These are phyloP conservation scores for Sugiyamaella grinbergsii DNA, from an alignment of 1,139 yeast species.

Conservation along the genomic window DNA sequence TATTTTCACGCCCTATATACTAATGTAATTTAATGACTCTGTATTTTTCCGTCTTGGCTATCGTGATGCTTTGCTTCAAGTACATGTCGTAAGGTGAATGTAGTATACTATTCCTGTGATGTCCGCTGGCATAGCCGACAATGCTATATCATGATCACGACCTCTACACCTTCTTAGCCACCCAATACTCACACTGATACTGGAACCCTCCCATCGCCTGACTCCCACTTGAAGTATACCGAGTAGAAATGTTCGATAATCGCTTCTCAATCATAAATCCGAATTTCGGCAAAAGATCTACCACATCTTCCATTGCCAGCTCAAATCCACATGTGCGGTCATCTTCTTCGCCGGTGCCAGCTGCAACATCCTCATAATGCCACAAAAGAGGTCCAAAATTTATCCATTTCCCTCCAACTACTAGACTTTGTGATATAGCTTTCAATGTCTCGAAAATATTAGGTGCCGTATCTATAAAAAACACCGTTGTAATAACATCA, in stretches of 20 bases:
- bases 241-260: slow-evolving; percentile 50
- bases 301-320: slow-evolving; percentile 60
- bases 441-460: slow-evolving; percentile 70
- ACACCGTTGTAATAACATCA: slow-evolving; percentile 67
- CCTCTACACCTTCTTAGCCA: slow-evolving; percentile 46
- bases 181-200: slow-evolving; percentile 75
- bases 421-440: slow-evolving; percentile 56
- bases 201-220: slow-evolving; percentile 57
- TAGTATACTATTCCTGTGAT: too few relatives aligned
- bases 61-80: too few relatives aligned
- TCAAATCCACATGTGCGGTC: slow-evolving; percentile 58
- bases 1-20: slow-evolving; percentile 17
- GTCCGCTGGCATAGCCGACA: too few relatives aligned
- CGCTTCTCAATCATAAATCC: slow-evolving; percentile 58
- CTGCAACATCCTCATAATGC: slow-evolving; percentile 69
- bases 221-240: slow-evolving; percentile 57
- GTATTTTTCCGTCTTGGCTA: neutral
- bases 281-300: slow-evolving; percentile 50
- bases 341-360: slow-evolving; percentile 37
- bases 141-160: too few relatives aligned
- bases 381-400: slow-evolving; percentile 85
- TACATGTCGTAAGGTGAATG: too few relatives aligned
- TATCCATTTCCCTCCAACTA: slow-evolving; percentile 67
- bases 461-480: slow-evolving; percentile 77
- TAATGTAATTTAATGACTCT: slow-evolving; percentile 15